Conservation (phyloP, 1,284 basidiomycete species). For the Fomitiporia mediterranea region DNA sequence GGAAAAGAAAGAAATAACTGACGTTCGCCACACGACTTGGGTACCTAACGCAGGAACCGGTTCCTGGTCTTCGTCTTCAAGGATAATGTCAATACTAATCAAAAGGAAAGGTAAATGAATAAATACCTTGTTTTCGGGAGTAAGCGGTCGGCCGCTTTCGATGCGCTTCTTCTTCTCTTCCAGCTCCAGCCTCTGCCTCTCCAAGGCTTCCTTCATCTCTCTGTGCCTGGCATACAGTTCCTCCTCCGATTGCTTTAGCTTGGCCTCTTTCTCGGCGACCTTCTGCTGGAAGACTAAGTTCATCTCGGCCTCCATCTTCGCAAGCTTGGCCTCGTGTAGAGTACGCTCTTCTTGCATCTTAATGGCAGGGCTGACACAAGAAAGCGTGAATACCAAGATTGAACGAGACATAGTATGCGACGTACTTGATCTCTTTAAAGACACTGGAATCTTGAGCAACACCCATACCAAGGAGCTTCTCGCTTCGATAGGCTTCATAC, state of each 20-base stretch:
- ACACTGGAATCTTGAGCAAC: conserved; percentile 94
- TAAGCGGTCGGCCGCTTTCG: conserved; percentile 90
- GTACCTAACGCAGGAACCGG: conserved; percentile 71
- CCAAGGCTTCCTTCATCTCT: conserved; percentile 98
- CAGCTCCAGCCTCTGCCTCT: conserved; percentile 92
- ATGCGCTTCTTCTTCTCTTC: conserved; percentile 98
- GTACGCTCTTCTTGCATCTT: conserved; percentile 94
- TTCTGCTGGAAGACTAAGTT: conserved; percentile 99
- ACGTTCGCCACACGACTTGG: neutral
- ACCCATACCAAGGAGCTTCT: conserved; percentile 93
- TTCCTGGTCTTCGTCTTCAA: conserved; percentile 59
- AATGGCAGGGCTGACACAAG: conserved; percentile 71
- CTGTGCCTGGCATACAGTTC: conserved; percentile 95
- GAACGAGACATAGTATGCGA: conserved; percentile 21
- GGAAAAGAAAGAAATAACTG: conserved; percentile 1
- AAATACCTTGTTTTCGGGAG: conserved; percentile 73
- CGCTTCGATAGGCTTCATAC: conserved; percentile 95
- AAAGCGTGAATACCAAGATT: conserved; percentile 18
- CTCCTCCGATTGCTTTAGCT: conserved; percentile 97
- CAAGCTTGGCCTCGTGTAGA: conserved; percentile 90
- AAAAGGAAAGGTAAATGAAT: conserved; percentile 4
- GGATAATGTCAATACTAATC: neutral
- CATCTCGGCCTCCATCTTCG: conserved; percentile 99
- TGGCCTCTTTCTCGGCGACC: conserved; percentile 96
- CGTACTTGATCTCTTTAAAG: conserved; percentile 98